Base-by-base conservation (phyloP, 495 filamentous ascomycete genomes). In the Elasticomyces elasticus region DNA sequence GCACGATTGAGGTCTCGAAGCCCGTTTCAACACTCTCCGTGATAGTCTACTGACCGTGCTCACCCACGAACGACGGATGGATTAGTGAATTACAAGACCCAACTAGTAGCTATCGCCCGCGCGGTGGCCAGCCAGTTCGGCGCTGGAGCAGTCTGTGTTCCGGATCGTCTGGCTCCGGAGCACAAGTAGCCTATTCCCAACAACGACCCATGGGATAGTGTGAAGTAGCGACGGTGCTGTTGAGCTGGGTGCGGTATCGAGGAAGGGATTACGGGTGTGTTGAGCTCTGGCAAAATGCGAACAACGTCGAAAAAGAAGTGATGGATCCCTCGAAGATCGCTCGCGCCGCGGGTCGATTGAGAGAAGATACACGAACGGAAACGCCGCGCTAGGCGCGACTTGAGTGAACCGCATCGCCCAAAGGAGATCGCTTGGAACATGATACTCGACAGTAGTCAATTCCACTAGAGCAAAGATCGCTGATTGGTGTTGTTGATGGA, bases 151-250 rank as follows among this genome's bases (percentile, higher is more conserved):
- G 74, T 82, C 33, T 82, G 75, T 35, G 84, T 89, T 51, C 79
- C 83, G 20, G 91, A 94, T 66, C 79, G 87, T 26, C 78, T 85
- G 1, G 87, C 84, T 0, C 87, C 87, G 4, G 84, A 90, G 66
- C 71, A 79, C 62, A 86, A 85, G 0, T 92, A 90, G 64, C 86
- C 86, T 0, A 79, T 79, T 0, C 79, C 85, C 0, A 79, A 88
- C 3, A 84, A 91, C 43, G 88, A 94, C 60, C 79, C 24, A 4
- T 55, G 46, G 46, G 62, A 65, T 43, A 52, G 38, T 25, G 22
- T 55, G 7, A 37, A 56, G 19, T 62, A 52, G 51, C 19, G 45
- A 26, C 7, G 55, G 64, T 35, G 62, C 60, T 1, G 12, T 13
- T 13, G 56, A 50, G n/a, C 51, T 65, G 13, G 20, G 41, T 0